Evolutionary conservation across 2,329 filamentous ascomycete genomes (phyloP), one percentile per base, ranked within the genome.

Genomic region (Fusarium illudens): DNA sequence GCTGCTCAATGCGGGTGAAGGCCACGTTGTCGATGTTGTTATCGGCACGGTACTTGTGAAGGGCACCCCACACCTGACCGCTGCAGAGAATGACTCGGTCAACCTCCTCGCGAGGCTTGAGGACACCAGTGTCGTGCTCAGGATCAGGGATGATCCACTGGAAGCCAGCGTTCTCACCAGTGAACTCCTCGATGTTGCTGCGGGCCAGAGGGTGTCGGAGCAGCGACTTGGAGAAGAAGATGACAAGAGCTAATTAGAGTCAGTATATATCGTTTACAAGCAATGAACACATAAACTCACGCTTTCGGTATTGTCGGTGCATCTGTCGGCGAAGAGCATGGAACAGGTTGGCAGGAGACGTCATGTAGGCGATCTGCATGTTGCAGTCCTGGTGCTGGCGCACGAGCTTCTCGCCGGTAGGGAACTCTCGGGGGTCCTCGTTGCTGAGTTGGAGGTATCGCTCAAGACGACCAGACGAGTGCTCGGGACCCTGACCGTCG

Each of bases 311-410:
- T 79, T 99, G 95, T 76, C 96, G 90, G 87, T 98, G 94, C 90
- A 99, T 97, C 84, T 99, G 96, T 81, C 96, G 90, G 79, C 96
- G 92, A 68, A 99, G 88, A 72, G 96, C 90, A 82, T 99, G 96
- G 90, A 99, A 99, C 79, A 96, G 81, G 82, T 99, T 99, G 70
- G 95, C 88, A 27, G 96, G 96, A 48, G 91, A 92, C n/a, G 96
- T 99, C 89, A 96, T 94, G 86, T 96, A 97, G 58, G 90, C 94
- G 79, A 99, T 92, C 84, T 99, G 96, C 90, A 99, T 97, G 84
- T 99, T 99, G 87, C 94, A 97, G 83, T 99, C 96, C 84, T 99
- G 96, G 84, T 99, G 96, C 82, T 98, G 96, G 73, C 96, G 93
- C 58, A 96, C 90, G 64, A 98, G 89, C 86, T 96, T 97, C 71